Evolutionary conservation across 2,329 filamentous ascomycete genomes (phyloP), one percentile per base, ranked within the genome.

Genomic region (Penicillium nordicum): DNA sequence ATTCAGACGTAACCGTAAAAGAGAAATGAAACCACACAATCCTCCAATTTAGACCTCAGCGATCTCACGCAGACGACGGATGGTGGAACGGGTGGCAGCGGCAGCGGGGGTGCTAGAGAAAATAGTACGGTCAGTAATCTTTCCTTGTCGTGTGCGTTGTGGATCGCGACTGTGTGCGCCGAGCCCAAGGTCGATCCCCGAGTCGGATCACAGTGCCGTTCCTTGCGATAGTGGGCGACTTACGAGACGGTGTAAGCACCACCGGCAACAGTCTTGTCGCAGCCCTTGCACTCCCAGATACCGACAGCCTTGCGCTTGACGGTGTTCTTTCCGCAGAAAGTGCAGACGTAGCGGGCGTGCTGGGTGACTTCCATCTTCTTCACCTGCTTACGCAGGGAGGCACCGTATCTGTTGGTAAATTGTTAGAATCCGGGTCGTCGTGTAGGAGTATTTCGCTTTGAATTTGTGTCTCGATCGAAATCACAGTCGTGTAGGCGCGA

Each of bases 351-450:
- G 79, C 89, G 89, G 83, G 92, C 91, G 85, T 99, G 94, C 82
- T 97, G 94, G 74, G 90, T 90, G 80, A 97, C 90, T 88, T 97
- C 94, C 89, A 97, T 96, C 90, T 97, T 97, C 91, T 97, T 97
- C 77, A 94, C 88, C 80, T 92, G 92, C 87, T 97, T 97, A 83
- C 92, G 91, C 82, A 97, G 91, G 75, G 94, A 97, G 78, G 94
- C 93, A 92, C 93, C 94, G 82, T 96, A 96, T 86, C 91, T 93
- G 61, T 70, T 71, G 46, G 59, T 54, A 60, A 37, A 46, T 57
- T 40, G 42, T 63, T 59, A 64, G 65, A 58, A 57, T 62, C 59
- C 58, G 55, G 37, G 54, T 57, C 58, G 59, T 61, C 59, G 45
- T 55, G 48, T 48, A 54, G 7, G 43, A 38, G 23, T 47, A 16